Conservation (phyloP, 2,329 filamentous ascomycete genomes). For the Aspergillus sp. region DNA sequence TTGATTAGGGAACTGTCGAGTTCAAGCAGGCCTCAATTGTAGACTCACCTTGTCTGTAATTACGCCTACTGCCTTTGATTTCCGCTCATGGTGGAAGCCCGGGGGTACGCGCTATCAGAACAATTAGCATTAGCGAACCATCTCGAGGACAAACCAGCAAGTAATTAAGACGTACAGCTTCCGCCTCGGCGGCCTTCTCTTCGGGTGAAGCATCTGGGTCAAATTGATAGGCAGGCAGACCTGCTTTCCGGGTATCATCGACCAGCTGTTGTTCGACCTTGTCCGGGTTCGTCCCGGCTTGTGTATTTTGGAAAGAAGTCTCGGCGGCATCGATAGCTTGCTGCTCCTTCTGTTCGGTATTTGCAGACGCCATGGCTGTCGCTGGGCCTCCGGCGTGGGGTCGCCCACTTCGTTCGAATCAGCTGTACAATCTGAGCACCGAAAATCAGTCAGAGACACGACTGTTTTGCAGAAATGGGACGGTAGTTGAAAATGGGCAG, state of each 20-base stretch:
- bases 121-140: constrained; percentile 4
- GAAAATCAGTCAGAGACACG: constrained; percentile 6
- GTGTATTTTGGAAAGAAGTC: constrained; percentile 52
- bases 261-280: constrained; percentile 73
- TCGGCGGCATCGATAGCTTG: constrained; percentile 74
- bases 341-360: constrained; percentile 74
- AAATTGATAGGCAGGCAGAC: constrained; percentile 79
- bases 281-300: constrained; percentile 63
- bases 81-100: constrained; percentile 58
- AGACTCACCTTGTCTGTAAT: constrained; percentile 68
- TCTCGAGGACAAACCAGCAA: not conserved
- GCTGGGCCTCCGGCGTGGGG: constrained; percentile 17
- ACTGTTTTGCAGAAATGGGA: not conserved
- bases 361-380: constrained; percentile 35
- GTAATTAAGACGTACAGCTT: constrained; percentile 62
- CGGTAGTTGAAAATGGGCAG: not conserved
- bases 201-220: constrained; percentile 80
- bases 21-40: not conserved
- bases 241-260: constrained; percentile 74
- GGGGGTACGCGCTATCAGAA: constrained; percentile 58
- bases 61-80: constrained; percentile 50
- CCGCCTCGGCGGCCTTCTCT: constrained; percentile 78
- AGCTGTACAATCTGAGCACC: not conserved
- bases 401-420: constrained; percentile 17
- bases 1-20: not conserved